Evolutionary conservation across 1,284 basidiomycete species (phyloP).

Genomic region (Apiotrichum brassicae): DNA sequence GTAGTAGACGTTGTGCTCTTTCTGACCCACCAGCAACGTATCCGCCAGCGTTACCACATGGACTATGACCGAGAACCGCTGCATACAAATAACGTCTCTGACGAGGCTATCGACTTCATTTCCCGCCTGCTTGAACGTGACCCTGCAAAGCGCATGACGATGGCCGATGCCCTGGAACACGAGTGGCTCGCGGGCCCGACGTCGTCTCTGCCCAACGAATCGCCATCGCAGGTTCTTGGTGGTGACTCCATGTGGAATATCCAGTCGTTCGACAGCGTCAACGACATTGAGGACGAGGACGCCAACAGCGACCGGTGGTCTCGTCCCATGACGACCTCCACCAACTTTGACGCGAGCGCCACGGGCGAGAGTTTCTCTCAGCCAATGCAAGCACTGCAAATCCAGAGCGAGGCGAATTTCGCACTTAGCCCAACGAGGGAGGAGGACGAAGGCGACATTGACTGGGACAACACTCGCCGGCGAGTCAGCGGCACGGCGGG

Average conservation of each 20-base stretch:
- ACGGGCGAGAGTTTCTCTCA: conserved; percentile 38
- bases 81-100: conserved; percentile 13
- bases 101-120: conserved; percentile 52
- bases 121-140: conserved; percentile 51
- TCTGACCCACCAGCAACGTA: conserved; percentile 43
- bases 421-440: background rate
- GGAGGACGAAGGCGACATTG: background rate
- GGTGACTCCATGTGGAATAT: conserved; percentile 40
- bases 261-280: conserved; percentile 27
- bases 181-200: conserved; percentile 56
- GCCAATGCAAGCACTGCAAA: conserved; percentile 32
- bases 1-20: conserved; percentile 4
- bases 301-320: conserved; percentile 18
- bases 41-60: conserved; percentile 55
- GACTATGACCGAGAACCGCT: conserved; percentile 59
- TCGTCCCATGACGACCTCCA: conserved; percentile 33
- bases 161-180: conserved; percentile 57
- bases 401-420: conserved; percentile 8
- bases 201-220: conserved; percentile 25
- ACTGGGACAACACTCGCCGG: background rate
- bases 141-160: conserved; percentile 56
- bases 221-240: conserved; percentile 25
- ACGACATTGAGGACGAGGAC: conserved; percentile 10
- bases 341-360: conserved; percentile 24
- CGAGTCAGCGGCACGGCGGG: background rate